Evolutionary conservation across 2,329 filamentous ascomycete genomes (phyloP).

Genomic region (Aspergillus sp.): DNA sequence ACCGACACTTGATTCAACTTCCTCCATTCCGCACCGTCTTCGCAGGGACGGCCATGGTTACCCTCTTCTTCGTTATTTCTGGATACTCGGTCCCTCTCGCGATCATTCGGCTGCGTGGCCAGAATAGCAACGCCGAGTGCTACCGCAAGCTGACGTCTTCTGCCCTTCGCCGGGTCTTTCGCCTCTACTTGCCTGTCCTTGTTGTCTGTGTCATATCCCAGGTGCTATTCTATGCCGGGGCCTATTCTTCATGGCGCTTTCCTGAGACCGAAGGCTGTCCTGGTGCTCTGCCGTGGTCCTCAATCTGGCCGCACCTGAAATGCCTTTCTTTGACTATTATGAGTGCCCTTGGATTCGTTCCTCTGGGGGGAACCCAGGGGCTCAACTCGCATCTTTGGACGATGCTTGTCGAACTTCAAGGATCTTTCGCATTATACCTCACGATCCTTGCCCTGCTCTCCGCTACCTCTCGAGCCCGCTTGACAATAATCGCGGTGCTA

Average conservation of each 20-base stretch:
- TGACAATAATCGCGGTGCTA: neutral
- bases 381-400: constrained; percentile 26
- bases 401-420: constrained; percentile 24
- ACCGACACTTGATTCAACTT: constrained; percentile 28
- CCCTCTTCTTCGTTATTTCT: constrained; percentile 59
- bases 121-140: constrained; percentile 13
- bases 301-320: neutral
- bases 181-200: neutral
- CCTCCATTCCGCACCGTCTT: constrained; percentile 40
- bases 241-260: neutral
- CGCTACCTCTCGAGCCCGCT: neutral
- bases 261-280: neutral
- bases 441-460: neutral
- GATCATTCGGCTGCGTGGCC: constrained; percentile 41
- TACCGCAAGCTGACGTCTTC: neutral
- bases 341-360: constrained; percentile 10
- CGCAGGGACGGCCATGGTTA: constrained; percentile 44
- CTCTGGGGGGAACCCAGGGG: constrained; percentile 2
- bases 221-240: neutral
- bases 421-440: constrained; percentile 23
- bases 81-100: constrained; percentile 58
- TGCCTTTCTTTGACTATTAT: neutral
- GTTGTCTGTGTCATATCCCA: neutral
- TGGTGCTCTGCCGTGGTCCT: neutral
- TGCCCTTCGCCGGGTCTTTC: neutral